A percentile compares a stretch with the other conserved stretches of the same genome.
Evolutionary conservation across 176 grass and related monocot genomes (phyloP).

Genomic region (Avena sativa): DNA sequence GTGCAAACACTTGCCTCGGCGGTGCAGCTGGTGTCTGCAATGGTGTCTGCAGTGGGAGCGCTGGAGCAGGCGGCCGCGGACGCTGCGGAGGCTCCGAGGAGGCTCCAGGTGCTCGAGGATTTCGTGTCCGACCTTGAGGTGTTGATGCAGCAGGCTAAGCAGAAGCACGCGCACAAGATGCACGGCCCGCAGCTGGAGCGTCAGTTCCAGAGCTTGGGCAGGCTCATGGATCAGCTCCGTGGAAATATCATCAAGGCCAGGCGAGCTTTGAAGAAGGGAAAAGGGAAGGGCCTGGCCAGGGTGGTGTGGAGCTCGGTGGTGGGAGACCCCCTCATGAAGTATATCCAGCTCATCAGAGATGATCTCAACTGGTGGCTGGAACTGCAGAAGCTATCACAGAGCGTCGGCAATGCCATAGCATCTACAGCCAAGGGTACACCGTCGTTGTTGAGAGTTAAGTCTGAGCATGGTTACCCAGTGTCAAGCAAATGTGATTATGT

Average conservation of each 20-base stretch:
- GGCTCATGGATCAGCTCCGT: slow-evolving; percentile 52
- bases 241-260: slow-evolving; percentile 59
- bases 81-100: slow-evolving; percentile 57
- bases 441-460: slow-evolving; percentile 52
- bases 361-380: slow-evolving; percentile 84
- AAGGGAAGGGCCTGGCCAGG: slow-evolving; percentile 56
- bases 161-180: slow-evolving; percentile 58
- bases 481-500: slow-evolving; percentile 56
- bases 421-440: slow-evolving; percentile 51
- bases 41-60: slow-evolving; percentile 59
- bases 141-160: slow-evolving; percentile 52
- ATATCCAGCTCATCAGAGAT: slow-evolving; percentile 63
- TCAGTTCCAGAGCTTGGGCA: slow-evolving; percentile 61
- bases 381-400: slow-evolving; percentile 58
- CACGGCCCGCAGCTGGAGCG: slow-evolving; percentile 59
- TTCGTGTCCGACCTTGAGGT: slow-evolving; percentile 61
- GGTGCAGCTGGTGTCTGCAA: slow-evolving; percentile 59
- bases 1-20: slow-evolving; percentile 62
- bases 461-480: slow-evolving; percentile 65
- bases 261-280: slow-evolving; percentile 57
- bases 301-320: slow-evolving; percentile 66
- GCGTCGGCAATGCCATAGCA: slow-evolving; percentile 40
- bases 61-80: slow-evolving; percentile 66
- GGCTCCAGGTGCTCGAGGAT: slow-evolving; percentile 64
- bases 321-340: slow-evolving; percentile 65